Evolutionary conservation across 2,329 filamentous ascomycete species (phyloP).

Genomic region (Fusarium solani-melongenae): DNA sequence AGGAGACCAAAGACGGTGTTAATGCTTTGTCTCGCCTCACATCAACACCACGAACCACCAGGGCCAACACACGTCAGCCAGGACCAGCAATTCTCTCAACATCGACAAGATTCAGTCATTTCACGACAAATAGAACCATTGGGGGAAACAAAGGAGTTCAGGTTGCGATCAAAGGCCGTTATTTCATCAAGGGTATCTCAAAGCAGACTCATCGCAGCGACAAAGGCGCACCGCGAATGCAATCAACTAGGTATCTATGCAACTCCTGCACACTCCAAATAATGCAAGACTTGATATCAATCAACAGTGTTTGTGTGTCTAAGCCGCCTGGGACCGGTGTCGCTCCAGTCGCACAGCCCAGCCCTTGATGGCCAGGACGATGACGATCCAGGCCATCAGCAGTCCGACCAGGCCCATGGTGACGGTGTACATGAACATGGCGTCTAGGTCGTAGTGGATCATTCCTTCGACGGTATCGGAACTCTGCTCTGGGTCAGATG

Average conservation of each 20-base stretch:
- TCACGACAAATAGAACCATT: background rate
- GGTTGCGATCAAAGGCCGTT: constrained; percentile 11
- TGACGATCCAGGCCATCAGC: constrained; percentile 85
- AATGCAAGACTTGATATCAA: background rate
- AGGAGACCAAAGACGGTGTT: background rate
- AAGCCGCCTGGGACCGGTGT: constrained; percentile 1
- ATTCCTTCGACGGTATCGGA: constrained; percentile 82
- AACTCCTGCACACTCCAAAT: background rate
- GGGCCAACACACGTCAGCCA: background rate
- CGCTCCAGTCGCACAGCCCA: constrained; percentile 74
- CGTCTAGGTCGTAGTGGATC: constrained; percentile 80
- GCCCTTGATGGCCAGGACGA: constrained; percentile 85
- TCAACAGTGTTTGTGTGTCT: background rate
- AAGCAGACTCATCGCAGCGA: constrained; percentile 28
- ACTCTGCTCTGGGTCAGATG: constrained; percentile 59
- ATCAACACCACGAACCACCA: background rate
- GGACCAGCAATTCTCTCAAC: background rate
- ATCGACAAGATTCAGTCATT: background rate
- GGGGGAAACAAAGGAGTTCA: background rate
- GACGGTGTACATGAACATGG: constrained; percentile 94
- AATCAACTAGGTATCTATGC: constrained; percentile 9
- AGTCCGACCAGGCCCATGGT: constrained; percentile 85
- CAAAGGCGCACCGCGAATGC: constrained; percentile 9
- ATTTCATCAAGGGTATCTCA: constrained; percentile 42
- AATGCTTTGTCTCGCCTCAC: background rate